Percentiles rank a stretch among this genome's conserved stretches.
Evolutionary conservation across 2,329 filamentous ascomycete genomes (phyloP).

Genomic region (Colletotrichum lupini): DNA sequence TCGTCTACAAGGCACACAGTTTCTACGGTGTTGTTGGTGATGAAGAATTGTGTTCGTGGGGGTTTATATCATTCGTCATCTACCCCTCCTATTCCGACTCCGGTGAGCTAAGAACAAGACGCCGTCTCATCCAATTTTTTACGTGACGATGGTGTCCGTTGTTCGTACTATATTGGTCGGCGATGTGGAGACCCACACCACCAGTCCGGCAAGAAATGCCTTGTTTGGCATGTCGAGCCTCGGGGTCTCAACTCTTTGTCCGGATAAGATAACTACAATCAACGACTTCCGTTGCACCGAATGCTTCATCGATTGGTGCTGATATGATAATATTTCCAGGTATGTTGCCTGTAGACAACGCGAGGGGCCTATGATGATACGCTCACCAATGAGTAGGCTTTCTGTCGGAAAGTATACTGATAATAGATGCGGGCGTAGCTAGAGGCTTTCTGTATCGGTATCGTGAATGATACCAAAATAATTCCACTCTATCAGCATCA

Average conservation of each 20-base stretch:
- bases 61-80: not conserved
- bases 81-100: not conserved
- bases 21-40: not conserved
- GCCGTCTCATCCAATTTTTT: not conserved
- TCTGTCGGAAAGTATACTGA: too few species aligned
- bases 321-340: too few species aligned
- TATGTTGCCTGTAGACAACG: not conserved
- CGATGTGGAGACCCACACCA: not conserved
- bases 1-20: not conserved
- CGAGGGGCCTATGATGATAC: not conserved
- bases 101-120: not conserved
- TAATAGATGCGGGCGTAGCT: too few species aligned
- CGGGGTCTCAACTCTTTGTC: not conserved
- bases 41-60: not conserved
- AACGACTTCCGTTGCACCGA: not conserved
- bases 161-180: not conserved
- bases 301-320: too few species aligned
- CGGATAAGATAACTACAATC: not conserved
- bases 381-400: not conserved
- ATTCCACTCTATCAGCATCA: too few species aligned
- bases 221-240: not conserved
- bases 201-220: not conserved
- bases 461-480: too few species aligned
- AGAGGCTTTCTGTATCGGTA: too few species aligned
- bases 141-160: not conserved